Conservation (phyloP, 1,139 yeast genomes). For the Pichia sp. region DNA sequence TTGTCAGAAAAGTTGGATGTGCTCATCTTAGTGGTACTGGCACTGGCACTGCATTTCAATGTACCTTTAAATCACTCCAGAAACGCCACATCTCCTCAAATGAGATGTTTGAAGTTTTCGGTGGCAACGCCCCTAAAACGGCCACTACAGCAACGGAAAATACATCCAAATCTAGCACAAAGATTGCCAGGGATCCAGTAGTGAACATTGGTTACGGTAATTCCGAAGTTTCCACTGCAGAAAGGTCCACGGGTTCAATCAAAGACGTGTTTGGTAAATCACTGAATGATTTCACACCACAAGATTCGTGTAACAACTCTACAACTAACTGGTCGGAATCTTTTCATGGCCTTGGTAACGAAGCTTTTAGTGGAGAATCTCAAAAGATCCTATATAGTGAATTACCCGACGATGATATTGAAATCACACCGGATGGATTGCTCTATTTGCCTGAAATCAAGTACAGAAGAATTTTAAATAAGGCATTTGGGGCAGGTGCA, state of each 20-base stretch:
- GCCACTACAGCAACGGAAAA: background rate
- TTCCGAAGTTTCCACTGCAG: background rate
- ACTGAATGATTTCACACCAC: slow-evolving; percentile 15
- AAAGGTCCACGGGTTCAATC: slow-evolving; percentile 1
- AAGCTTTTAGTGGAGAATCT: slow-evolving; percentile 57
- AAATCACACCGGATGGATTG: slow-evolving; percentile 92
- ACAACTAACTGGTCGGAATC: slow-evolving; percentile 26
- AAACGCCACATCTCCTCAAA: slow-evolving; percentile 8
- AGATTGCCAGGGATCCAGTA: slow-evolving; percentile 15
- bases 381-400: slow-evolving; percentile 54
- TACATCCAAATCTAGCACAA: background rate
- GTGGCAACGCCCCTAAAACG: background rate
- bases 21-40: no score
- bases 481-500: slow-evolving; percentile 96
- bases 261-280: slow-evolving; percentile 15
- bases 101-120: slow-evolving; percentile 16
- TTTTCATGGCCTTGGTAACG: slow-evolving; percentile 74
- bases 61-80: no score
- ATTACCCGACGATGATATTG: slow-evolving; percentile 63
- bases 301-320: background rate
- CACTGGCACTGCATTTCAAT: no score
- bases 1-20: no score
- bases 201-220: slow-evolving; percentile 12
- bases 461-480: slow-evolving; percentile 78
- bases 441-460: slow-evolving; percentile 90